phyloP scores from a whole-genome alignment of 2,329 filamentous ascomycete genomes.

The Westerdykella ornata region DNA sequence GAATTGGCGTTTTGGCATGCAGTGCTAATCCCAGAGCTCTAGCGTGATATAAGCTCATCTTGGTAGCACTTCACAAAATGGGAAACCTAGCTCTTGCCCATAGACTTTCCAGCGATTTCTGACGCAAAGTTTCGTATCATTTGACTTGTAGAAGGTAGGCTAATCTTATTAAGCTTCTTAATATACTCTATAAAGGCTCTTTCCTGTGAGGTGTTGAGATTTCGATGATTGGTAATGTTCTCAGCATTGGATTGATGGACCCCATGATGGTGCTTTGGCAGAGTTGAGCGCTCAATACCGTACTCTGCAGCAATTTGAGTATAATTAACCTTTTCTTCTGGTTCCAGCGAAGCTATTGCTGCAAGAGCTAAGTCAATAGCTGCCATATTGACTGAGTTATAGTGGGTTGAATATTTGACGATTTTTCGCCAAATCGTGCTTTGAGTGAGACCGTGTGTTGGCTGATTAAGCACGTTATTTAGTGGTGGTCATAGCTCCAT shows the following conservation, averaged over 20 bases:
- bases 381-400: conserved; percentile 7
- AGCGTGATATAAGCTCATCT: conserved; percentile 8
- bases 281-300: conserved; percentile 3
- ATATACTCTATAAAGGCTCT: conserved; percentile 16
- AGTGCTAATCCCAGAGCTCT: conserved; percentile 11
- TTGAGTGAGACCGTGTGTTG: not conserved
- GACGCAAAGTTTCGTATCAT: conserved; percentile 13
- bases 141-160: conserved; percentile 11
- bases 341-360: conserved; percentile 4
- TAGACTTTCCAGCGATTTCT: conserved; percentile 5
- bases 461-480: not conserved
- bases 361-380: too few relatives aligned
- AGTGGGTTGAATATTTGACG: conserved; percentile 3
- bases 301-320: conserved; percentile 3
- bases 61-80: conserved; percentile 10
- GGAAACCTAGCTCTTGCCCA: conserved; percentile 11
- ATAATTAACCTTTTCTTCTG: conserved; percentile 1
- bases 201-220: conserved; percentile 4
- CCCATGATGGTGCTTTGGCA: not conserved
- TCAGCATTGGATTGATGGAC: not conserved
- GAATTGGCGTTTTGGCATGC: conserved; percentile 15
- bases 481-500: too few relatives aligned
- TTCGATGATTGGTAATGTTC: conserved; percentile 1
- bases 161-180: conserved; percentile 5
- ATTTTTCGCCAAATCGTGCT: too few relatives aligned